phyloP scores from a whole-genome alignment of 2,329 filamentous ascomycete genomes.

The Ilyonectria robusta region DNA sequence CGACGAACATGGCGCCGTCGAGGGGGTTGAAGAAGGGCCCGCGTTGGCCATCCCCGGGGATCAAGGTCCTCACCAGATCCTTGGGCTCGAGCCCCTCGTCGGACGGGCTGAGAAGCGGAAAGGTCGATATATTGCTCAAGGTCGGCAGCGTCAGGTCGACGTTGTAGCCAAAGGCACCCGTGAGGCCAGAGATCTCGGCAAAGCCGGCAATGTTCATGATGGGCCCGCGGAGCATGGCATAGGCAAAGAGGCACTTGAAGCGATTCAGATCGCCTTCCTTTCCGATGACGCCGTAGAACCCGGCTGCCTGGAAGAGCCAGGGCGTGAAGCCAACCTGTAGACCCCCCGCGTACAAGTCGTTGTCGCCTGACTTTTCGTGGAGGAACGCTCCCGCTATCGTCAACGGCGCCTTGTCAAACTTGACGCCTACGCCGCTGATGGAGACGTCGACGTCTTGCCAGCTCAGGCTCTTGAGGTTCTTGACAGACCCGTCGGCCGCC shows the following conservation, averaged over 20 bases:
- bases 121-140: conserved; percentile 22
- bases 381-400: conserved; percentile 53
- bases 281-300: conserved; percentile 53
- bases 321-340: conserved; percentile 52
- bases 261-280: conserved; percentile 28
- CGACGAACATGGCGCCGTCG: conserved; percentile 34
- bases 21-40: conserved; percentile 32
- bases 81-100: not conserved
- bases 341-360: conserved; percentile 56
- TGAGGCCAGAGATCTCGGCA: conserved; percentile 53
- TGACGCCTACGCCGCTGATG: not conserved
- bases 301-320: conserved; percentile 57
- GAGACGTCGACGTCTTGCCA: conserved; percentile 35
- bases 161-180: conserved; percentile 59
- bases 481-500: conserved; percentile 6
- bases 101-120: conserved; percentile 36
- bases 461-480: conserved; percentile 48
- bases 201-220: conserved; percentile 54
- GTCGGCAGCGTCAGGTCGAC: conserved; percentile 50
- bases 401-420: not conserved
- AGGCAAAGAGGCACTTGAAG: conserved; percentile 55
- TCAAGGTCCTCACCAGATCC: conserved; percentile 45
- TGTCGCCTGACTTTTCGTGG: conserved; percentile 40
- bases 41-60: conserved; percentile 51
- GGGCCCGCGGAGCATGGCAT: conserved; percentile 55